Percentiles rank a stretch among this genome's conserved stretches.
Evolutionary conservation across 169 alveolate species (phyloP).

Genomic region (Plasmodium malariae): DNA sequence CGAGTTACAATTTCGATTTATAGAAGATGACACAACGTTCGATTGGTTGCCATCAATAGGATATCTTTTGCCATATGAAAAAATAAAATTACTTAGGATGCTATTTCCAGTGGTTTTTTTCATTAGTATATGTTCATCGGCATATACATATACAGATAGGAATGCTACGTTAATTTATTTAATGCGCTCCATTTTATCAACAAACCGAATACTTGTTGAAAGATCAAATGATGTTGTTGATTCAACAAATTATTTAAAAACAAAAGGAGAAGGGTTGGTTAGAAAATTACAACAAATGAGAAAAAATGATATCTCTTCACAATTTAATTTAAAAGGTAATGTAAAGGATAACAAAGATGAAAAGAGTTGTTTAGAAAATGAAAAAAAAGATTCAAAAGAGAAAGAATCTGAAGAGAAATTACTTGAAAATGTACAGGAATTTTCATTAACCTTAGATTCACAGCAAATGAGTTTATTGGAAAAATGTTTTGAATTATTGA

Average conservation of each 20-base stretch:
- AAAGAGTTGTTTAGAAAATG: slow-evolving; percentile 22
- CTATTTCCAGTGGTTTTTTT: slow-evolving; percentile 69
- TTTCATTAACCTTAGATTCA: slow-evolving; percentile 69
- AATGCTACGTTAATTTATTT: slow-evolving; percentile 58
- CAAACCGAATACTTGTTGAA: slow-evolving; percentile 66
- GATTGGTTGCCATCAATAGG: slow-evolving; percentile 75
- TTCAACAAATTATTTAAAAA: slow-evolving; percentile 70
- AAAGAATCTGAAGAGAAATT: slow-evolving; percentile 8
- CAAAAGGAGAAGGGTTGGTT: slow-evolving; percentile 43
- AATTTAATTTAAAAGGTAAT: slow-evolving; percentile 11
- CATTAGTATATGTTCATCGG: slow-evolving; percentile 63
- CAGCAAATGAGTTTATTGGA: slow-evolving; percentile 67
- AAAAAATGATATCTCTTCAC: neutral
- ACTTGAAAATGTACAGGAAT: slow-evolving; percentile 31
- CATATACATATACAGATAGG: slow-evolving; percentile 63
- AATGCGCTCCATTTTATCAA: slow-evolving; percentile 70
- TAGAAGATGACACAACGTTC: slow-evolving; percentile 75
- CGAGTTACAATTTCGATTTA: slow-evolving; percentile 72
- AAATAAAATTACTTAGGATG: slow-evolving; percentile 58
- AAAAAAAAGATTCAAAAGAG: slow-evolving; percentile 26
- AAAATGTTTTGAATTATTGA: slow-evolving; percentile 67
- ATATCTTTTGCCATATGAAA: slow-evolving; percentile 69
- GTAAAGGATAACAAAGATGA: neutral
- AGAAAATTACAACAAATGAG: slow-evolving; percentile 65
- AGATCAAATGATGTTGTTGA: slow-evolving; percentile 64